Percentiles rank a stretch among this genome's conserved stretches.
Evolutionary conservation across 2,329 filamentous ascomycete species (phyloP).

Genomic region (Plenodomus lindquistii): DNA sequence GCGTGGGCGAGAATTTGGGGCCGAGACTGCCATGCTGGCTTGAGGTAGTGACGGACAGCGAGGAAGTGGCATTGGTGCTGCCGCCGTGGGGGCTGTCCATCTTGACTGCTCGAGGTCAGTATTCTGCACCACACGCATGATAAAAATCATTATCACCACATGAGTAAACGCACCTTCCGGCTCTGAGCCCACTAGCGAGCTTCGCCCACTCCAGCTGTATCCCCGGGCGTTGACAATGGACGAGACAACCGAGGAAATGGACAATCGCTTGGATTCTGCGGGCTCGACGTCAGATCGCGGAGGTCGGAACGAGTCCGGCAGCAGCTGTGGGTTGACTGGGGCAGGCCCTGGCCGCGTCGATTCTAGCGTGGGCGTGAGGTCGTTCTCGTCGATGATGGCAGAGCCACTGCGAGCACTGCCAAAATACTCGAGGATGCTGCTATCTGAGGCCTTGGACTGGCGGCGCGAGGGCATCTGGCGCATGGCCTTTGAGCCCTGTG

Average conservation of each 20-base stretch:
- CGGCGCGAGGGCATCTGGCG: conserved; percentile 49
- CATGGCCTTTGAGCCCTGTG: conserved; percentile 51
- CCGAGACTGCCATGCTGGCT: conserved; percentile 49
- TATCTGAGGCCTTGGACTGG: conserved; percentile 50
- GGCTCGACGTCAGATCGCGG: conserved; percentile 50
- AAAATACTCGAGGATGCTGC: conserved; percentile 41
- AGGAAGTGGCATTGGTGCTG: conserved; percentile 50
- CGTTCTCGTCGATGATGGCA: conserved; percentile 54
- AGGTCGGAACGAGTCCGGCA: conserved; percentile 55
- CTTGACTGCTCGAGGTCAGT: conserved; percentile 21
- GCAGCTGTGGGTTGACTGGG: conserved; percentile 29
- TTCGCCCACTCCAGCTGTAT: conserved; percentile 54
- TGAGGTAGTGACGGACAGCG: conserved; percentile 49
- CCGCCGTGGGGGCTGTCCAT: conserved; percentile 33
- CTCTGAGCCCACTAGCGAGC: conserved; percentile 51
- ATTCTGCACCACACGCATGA: conserved; percentile 3
- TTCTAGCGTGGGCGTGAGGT: conserved; percentile 48
- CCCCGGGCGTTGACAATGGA: conserved; percentile 59
- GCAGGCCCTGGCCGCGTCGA: conserved; percentile 20
- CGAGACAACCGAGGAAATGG: conserved; percentile 71
- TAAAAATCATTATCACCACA: conserved; percentile 5
- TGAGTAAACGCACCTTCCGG: conserved; percentile 47
- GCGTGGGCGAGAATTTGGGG: conserved; percentile 44
- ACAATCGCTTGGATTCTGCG: conserved; percentile 65
- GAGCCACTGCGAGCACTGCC: conserved; percentile 40